Conservation (phyloP, 1,139 yeast species). For the Pneumocystis murina region DNA sequence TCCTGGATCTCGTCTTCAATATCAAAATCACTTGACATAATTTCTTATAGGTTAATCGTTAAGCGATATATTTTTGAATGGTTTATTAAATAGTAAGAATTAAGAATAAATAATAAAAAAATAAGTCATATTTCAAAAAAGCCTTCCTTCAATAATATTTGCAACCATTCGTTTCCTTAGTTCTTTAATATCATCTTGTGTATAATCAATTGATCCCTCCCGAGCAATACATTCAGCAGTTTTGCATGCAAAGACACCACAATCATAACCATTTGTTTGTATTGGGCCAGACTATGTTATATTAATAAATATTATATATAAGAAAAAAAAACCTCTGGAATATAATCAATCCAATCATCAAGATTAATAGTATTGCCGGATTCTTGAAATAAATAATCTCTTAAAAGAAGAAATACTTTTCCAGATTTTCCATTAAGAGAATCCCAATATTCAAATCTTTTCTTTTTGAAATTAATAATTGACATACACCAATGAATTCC, state of each 20-base stretch:
- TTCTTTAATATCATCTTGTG: conserved; percentile 54
- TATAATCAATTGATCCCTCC: conserved; percentile 35
- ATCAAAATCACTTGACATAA: not conserved
- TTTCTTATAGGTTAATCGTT: not conserved
- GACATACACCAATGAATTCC: conserved; percentile 90
- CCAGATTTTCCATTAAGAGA: conserved; percentile 53
- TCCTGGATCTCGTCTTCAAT: not conserved
- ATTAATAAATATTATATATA: conserved; percentile 21
- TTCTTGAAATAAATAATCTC: conserved; percentile 47
- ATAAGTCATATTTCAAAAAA: not conserved
- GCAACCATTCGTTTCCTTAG: conserved; percentile 61
- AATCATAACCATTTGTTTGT: conserved; percentile 81
- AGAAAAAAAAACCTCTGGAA: conserved; percentile 8
- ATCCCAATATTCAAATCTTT: conserved; percentile 57
- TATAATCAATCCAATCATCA: conserved; percentile 18
- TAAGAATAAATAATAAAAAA: not conserved
- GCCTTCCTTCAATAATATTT: conserved; percentile 23
- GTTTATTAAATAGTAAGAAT: not conserved
- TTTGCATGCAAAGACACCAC: conserved; percentile 87
- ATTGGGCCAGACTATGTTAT: conserved; percentile 44
- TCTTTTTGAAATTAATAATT: conserved; percentile 47
- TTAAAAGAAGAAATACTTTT: conserved; percentile 37
- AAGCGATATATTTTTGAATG: not conserved
- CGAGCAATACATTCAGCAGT: conserved; percentile 51
- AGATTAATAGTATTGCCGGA: conserved; percentile 19